Percentiles rank a stretch among this genome's conserved stretches.
phyloP scores from a whole-genome alignment of 2,329 filamentous ascomycete genomes.

The Aspergillus pseudoglaucus region DNA sequence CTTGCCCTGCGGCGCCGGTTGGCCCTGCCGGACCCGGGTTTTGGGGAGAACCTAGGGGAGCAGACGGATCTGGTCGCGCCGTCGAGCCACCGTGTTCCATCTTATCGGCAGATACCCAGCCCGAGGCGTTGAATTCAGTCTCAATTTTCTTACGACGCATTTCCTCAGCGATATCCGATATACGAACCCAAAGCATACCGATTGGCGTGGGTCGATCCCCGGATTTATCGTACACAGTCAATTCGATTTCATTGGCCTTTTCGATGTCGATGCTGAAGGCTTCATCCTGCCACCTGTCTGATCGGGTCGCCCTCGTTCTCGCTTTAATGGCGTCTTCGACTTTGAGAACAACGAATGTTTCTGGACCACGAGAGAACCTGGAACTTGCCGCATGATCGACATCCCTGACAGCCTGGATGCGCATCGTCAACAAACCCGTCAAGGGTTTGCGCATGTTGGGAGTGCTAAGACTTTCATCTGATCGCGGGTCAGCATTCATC shows the following conservation, averaged over 20 bases:
- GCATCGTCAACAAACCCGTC: conserved; percentile 79
- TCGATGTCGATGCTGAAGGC: conserved; percentile 89
- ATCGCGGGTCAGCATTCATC: conserved; percentile 20
- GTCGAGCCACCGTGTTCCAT: conserved; percentile 60
- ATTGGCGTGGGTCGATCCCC: conserved; percentile 87
- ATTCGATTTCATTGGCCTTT: conserved; percentile 96
- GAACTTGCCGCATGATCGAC: conserved; percentile 84
- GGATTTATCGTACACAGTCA: conserved; percentile 95
- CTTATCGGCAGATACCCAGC: conserved; percentile 95
- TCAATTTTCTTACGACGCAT: conserved; percentile 97
- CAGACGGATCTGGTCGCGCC: conserved; percentile 49
- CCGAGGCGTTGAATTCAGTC: conserved; percentile 85
- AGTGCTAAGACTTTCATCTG: conserved; percentile 93
- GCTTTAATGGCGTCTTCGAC: conserved; percentile 91
- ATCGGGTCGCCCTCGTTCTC: conserved; percentile 76
- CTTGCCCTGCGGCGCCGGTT: conserved; percentile 20
- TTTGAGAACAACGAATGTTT: conserved; percentile 94
- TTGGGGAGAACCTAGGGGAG: conserved; percentile 38
- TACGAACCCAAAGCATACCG: conserved; percentile 89
- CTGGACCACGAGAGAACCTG: conserved; percentile 80
- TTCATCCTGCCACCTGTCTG: conserved; percentile 87
- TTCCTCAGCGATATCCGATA: conserved; percentile 95
- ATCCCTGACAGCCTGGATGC: conserved; percentile 82
- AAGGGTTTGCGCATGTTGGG: conserved; percentile 95
- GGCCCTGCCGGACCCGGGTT: conserved; percentile 17